Percentiles rank a stretch among this genome's conserved stretches.
Conservation (phyloP, 345 rosid genomes). For the Hypericum androsaemum region DNA sequence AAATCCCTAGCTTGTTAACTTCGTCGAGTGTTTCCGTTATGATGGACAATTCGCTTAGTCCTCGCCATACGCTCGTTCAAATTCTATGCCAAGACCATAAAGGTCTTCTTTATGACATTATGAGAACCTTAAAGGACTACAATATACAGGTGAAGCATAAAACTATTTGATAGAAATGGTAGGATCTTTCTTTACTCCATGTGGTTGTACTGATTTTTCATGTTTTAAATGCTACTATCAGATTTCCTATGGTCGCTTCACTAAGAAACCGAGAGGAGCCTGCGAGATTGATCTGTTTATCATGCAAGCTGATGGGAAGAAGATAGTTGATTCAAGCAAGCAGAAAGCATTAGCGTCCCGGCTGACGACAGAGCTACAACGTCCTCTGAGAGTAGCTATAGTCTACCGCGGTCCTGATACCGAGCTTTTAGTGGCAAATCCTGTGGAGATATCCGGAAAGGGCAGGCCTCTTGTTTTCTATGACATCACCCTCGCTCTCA, state of each 20-base stretch:
- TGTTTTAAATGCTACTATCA: conserved; percentile 6
- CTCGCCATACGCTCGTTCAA: conserved; percentile 49
- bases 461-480: conserved; percentile 66
- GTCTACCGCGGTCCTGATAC: conserved; percentile 57
- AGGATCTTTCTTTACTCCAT: neutral
- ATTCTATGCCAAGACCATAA: conserved; percentile 58
- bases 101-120: conserved; percentile 58
- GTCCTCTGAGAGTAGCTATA: conserved; percentile 50
- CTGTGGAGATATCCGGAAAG: conserved; percentile 58
- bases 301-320: conserved; percentile 55
- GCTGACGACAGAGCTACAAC: conserved; percentile 50
- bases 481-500: conserved; percentile 54
- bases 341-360: conserved; percentile 50
- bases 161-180: neutral
- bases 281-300: conserved; percentile 53
- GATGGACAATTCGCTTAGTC: conserved; percentile 50
- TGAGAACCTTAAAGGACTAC: conserved; percentile 59
- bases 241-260: conserved; percentile 64
- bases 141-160: conserved; percentile 40
- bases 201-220: neutral
- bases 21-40: conserved; percentile 26
- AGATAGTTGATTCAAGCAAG: conserved; percentile 46
- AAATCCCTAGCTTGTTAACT: conserved; percentile 26
- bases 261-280: conserved; percentile 28
- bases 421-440: conserved; percentile 65